Evolutionary conservation across 306 rosid species (phyloP), one percentile per base, ranked within the genome.

Genomic region (Trifolium dubium): DNA sequence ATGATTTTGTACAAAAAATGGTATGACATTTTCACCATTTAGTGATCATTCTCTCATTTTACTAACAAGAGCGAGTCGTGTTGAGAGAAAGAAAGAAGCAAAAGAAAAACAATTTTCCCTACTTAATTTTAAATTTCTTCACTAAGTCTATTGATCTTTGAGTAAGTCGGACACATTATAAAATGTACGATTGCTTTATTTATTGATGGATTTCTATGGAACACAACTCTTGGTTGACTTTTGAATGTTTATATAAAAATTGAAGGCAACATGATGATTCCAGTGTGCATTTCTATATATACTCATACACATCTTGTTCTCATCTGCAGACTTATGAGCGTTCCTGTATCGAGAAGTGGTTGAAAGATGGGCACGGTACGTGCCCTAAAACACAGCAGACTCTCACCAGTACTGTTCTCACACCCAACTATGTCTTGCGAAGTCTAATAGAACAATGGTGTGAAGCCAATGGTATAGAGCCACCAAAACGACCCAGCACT

Each of bases 361-460:
- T 95, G 78, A 96, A 87, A 64, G 92, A 84, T 14, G 96, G 97
- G 78, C 97, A 95, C 11, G 83, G 83, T 13, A 92, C 99, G 30
- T 95, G 99, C 80, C 99, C 99, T 1, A 95, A 95, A 85, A 95
- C 99, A 58, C 99, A 82, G 67, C 97, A 92, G 76, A 53, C 41
- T 47, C 99, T 95, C 70, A 79, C 89, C 17, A 88, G 85, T 85
- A 81, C 89, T 41, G 84, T 82, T 80, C 90, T 92, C 66, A 90
- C 99, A n/a, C 98, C 99, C 3, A 95, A 95, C 85, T 95, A 86
- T 63, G 99, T 85, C 71, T 82, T 95, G 71, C 88, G 97, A 67
- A 95, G 97, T 69, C 98, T 95, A 79, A 92, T 95, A 84, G 89
- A 89, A 69, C 98, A 92, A 41, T 95, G 99, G 98, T 95, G 99